A percentile compares a stretch with the other conserved stretches of the same genome.
Evolutionary conservation across 1,284 basidiomycete genomes (phyloP).

Genomic region (Ceratobasidium sp.): DNA sequence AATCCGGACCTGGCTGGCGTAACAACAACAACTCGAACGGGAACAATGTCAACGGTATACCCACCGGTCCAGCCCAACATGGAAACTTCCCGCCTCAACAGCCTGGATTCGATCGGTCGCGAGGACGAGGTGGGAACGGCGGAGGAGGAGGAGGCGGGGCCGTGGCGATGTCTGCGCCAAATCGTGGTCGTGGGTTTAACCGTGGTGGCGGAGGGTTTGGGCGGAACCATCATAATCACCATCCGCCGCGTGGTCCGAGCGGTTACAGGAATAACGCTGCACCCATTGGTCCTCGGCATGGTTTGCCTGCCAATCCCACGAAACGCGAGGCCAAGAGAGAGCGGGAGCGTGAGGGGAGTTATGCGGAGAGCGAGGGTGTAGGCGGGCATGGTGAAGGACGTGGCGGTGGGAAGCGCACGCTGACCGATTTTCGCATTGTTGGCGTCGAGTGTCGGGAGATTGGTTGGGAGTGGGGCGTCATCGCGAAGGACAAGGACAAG

Average conservation of each 20-base stretch:
- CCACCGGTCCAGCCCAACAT: slow-evolving; percentile 53
- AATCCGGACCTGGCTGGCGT: slow-evolving; percentile 42
- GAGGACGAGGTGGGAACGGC: neutral
- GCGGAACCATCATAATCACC: neutral
- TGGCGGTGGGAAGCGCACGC: slow-evolving; percentile 68
- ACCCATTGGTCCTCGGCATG: slow-evolving; percentile 25
- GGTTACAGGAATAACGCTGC: slow-evolving; percentile 18
- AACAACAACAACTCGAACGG: slow-evolving; percentile 38
- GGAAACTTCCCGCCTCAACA: slow-evolving; percentile 49
- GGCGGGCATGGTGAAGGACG: slow-evolving; percentile 38
- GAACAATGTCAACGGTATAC: slow-evolving; percentile 46
- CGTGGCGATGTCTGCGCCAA: slow-evolving; percentile 45
- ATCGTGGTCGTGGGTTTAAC: slow-evolving; percentile 25
- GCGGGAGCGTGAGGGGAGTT: slow-evolving; percentile 45
- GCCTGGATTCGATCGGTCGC: slow-evolving; percentile 22
- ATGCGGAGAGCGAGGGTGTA: slow-evolving; percentile 43
- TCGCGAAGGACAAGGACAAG: slow-evolving; percentile 39
- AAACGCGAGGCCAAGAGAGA: slow-evolving; percentile 43
- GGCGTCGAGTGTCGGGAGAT: slow-evolving; percentile 54
- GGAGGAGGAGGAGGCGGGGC: slow-evolving; percentile 55
- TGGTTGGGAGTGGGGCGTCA: slow-evolving; percentile 73
- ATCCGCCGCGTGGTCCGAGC: slow-evolving; percentile 27
- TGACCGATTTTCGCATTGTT: slow-evolving; percentile 96
- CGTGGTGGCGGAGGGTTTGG: neutral
- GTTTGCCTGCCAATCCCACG: slow-evolving; percentile 45